These are phyloP conservation scores for Aspergillus incahuasiensis DNA, from an alignment of 495 filamentous ascomycete species.

Conservation along the genomic window DNA sequence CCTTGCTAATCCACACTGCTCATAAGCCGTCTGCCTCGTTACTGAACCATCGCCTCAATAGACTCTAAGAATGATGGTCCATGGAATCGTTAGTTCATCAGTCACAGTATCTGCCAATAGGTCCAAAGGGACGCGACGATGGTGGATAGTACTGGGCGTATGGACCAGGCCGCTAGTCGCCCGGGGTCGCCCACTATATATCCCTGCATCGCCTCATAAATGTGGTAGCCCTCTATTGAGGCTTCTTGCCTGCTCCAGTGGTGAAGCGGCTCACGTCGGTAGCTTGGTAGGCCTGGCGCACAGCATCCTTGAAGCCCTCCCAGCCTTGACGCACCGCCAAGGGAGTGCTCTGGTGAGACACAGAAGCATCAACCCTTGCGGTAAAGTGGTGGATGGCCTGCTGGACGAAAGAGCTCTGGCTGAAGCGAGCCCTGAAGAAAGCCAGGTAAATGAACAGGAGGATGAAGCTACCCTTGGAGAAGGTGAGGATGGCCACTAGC, in stretches of 20 bases:
- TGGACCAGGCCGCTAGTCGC: not conserved
- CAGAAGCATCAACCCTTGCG: conserved; percentile 69
- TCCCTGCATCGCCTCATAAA: not conserved
- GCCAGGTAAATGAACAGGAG: conserved; percentile 77
- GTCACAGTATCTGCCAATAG: not conserved
- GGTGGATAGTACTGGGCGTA: not conserved
- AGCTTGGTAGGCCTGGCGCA: conserved; percentile 67
- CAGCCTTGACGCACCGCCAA: conserved; percentile 78
- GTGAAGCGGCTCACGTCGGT: conserved; percentile 74
- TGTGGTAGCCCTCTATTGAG: conserved; percentile 35
- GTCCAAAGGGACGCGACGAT: not conserved
- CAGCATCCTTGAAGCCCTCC: conserved; percentile 70
- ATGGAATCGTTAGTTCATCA: conserved; percentile 8
- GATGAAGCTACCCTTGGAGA: conserved; percentile 87
- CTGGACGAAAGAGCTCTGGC: conserved; percentile 89
- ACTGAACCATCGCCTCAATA: not conserved
- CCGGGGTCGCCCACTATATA: not conserved
- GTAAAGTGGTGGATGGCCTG: conserved; percentile 68
- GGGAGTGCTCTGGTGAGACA: conserved; percentile 82
- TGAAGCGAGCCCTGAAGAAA: conserved; percentile 85
- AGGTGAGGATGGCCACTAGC: conserved; percentile 70
- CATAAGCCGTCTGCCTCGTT: conserved; percentile 4
- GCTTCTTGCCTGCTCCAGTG: conserved; percentile 56
- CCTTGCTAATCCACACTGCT: not conserved
- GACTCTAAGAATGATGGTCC: not conserved